Base-by-base conservation (phyloP, 2,329 filamentous ascomycete species). In the Claviceps pusilla region DNA sequence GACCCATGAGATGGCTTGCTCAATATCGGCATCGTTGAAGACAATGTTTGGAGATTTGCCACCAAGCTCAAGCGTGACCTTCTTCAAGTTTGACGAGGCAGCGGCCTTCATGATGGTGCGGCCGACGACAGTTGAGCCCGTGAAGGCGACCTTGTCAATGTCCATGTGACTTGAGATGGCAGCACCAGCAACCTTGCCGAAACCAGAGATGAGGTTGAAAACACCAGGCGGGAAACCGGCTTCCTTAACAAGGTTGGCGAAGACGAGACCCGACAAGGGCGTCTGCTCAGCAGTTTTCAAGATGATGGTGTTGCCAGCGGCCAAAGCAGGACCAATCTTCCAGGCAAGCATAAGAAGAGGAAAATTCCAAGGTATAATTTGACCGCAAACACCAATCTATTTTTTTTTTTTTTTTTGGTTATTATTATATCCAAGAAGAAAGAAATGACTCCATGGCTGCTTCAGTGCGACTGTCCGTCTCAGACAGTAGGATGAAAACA, bases 301-400 rank as follows among this genome's bases (percentile, higher is more conserved):
- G 64, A 89, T 77, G 54, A 89, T 66, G 4, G 76, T 80, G 78
- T 88, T 88, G 64, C 86, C 85, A 42, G 80, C 80, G 60, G 83
- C 82, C 63, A 89, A 73, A 48, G 84, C 84, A 50, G 84, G 84
- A 56, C 78, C 83, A 58, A 88, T 83, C 80, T 94, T 94, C 88
- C 88, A 94, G 53, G 79, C 77, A 67, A 78, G 78, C 86, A 90
- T 90, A 65, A 87, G 79, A 48, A 91, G 73, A 7, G 87, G 87
- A 73, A 89, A 91, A 76, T 91, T 91, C 87, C 87, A 90, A 58
- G 87, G 87, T 63, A 93, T 91, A 66, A 91, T 90, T 70, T 93
- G 87, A 65, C 84, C 89, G 69, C 87, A 89, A 56, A 89, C 85
- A 69, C 86, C 86, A 59, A 86, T 74, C 66, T 70, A 33, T 42